Conservation (phyloP, 305 asterid species). For the Petunia hybrid region DNA sequence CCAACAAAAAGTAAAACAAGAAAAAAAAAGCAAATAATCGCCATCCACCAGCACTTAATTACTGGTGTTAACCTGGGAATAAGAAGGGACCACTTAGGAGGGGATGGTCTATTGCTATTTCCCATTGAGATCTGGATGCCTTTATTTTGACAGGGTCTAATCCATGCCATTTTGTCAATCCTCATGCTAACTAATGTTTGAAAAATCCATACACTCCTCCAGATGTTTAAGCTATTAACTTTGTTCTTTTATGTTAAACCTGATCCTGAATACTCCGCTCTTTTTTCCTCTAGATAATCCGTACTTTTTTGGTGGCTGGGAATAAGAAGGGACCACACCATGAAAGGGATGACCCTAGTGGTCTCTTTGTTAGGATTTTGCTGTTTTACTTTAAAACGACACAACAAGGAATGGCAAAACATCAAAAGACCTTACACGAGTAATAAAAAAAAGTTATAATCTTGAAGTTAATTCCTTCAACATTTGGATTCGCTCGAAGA, state of each 20-base stretch:
- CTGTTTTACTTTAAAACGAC: not conserved
- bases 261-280: not conserved
- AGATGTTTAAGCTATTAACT: not conserved
- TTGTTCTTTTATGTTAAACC: not conserved
- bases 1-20: no score
- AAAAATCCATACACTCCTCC: not conserved
- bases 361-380: not conserved
- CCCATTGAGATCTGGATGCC: conserved; percentile 5
- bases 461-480: not conserved
- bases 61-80: not conserved
- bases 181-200: not conserved
- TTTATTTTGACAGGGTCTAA: conserved; percentile 1
- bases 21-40: not conserved
- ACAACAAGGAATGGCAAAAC: not conserved
- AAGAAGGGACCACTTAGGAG: not conserved
- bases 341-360: not conserved
- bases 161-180: not conserved
- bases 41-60: not conserved
- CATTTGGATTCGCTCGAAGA: not conserved
- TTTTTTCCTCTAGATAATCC: not conserved
- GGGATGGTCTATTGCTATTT: not conserved
- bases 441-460: not conserved
- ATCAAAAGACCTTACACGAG: not conserved
- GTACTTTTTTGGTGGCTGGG: not conserved
- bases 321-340: not conserved